phyloP scores from a whole-genome alignment of 192 early-diverging fungal genomes.

The Coemansia asiatica region DNA sequence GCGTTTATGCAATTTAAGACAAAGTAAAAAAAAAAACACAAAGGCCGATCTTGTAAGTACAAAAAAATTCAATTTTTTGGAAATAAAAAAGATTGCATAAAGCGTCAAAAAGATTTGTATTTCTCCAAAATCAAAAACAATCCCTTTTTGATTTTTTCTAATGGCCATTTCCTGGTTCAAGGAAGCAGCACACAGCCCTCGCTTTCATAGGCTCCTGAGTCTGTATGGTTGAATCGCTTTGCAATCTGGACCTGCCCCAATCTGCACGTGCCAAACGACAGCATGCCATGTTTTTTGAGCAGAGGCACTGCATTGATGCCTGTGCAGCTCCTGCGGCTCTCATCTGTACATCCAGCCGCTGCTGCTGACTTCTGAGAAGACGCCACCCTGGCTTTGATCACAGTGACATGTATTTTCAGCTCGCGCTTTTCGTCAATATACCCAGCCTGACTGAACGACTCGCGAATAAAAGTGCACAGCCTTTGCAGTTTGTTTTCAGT shows the following conservation, averaged over 20 bases:
- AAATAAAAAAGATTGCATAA: no score
- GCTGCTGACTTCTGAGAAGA: neutral
- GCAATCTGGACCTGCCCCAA: conserved; percentile 47
- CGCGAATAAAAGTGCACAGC: conserved; percentile 28
- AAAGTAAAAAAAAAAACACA: neutral
- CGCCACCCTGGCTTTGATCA: conserved; percentile 21
- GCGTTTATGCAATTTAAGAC: neutral
- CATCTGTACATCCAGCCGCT: neutral
- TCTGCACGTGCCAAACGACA: conserved; percentile 35
- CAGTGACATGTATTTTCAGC: conserved; percentile 35
- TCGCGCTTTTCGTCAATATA: conserved; percentile 43
- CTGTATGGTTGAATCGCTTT: conserved; percentile 25
- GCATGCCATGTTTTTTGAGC: conserved; percentile 22
- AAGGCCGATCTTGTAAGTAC: neutral
- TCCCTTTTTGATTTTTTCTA: no score
- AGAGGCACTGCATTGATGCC: conserved; percentile 28
- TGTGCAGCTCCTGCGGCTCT: neutral
- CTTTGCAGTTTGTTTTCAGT: conserved; percentile 10
- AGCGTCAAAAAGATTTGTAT: no score
- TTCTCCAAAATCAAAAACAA: no score
- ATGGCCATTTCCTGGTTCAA: neutral
- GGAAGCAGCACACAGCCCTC: conserved; percentile 31
- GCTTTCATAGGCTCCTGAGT: conserved; percentile 33
- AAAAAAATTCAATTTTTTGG: no score
- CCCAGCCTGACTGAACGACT: conserved; percentile 27